Evolutionary conservation across 2,329 filamentous ascomycete species (phyloP), one percentile per base, ranked within the genome.

Genomic region (Aspergillus pseudoviridinutans): DNA sequence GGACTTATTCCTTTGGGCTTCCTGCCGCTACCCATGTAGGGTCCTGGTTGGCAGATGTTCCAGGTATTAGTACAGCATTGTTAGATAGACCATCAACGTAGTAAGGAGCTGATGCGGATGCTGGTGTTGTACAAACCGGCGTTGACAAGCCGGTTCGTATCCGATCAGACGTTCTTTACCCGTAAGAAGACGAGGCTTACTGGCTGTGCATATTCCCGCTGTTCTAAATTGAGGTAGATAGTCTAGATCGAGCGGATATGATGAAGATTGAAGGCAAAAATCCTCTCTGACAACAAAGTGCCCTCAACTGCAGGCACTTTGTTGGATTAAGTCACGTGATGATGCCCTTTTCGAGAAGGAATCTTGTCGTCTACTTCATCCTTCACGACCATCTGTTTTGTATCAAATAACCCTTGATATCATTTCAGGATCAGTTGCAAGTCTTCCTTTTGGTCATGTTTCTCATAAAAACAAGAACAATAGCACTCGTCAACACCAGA

Each of bases 401-500:
- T 24, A 27, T 9, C 44, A 17, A 24, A 24, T 3, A 47, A 27
- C 22, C 4, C 22, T 47, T 10, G 14, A 6, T 17, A 35, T 35
- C 32, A 7, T 35, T 35, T 14, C 44, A 12, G 44, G 2, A 47
- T 14, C 9, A 8, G 44, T 24, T 12, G 20, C 12, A 5, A 14
- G 22, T 3, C 3, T 24, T 25, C 7, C 2, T 7, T 17, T 24
- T 24, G 22, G 44, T 47, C 44, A 47, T 47, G 44, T 24, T 7
- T 24, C 44, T 25, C 44, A 7, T 5, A 25, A 3, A 17, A 12
- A 12, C 10, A 8, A 47, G 10, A 24, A 27, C 10, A 47, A 14
- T 14, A 44, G 10, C 44, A 3, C 14, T 27, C 12, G 12, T 27
- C 22, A 24, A 46, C 42, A 22, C 42, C 44, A 56, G 38, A 92